Base-by-base conservation (phyloP, 768 basidiomycete species). In the Collybia sp. region DNA sequence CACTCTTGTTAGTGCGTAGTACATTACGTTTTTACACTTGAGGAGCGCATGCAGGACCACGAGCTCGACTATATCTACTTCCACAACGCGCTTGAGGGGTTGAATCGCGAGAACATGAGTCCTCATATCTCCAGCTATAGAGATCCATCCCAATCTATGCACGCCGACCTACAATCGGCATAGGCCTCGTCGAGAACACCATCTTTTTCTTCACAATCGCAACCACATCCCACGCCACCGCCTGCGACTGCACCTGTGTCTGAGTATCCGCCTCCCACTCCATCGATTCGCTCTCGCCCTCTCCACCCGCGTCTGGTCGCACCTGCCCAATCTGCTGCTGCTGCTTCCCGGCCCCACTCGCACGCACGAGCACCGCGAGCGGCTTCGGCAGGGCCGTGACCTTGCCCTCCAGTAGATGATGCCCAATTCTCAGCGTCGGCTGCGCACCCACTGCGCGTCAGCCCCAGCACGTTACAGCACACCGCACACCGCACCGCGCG, bases 341-440 rank as follows among this genome's bases (percentile, higher is more conserved):
- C n/a, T n/a, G n/a, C n/a, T n/a, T n/a, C n/a, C n/a, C n/a, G n/a
- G 44, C 20, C 41, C 55, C 12, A 17, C 50, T 54, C 47, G 65
- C 63, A 40, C 80, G 76, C 49, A 76, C 69, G 25, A 96, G 73
- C 35, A 96, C 78, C 2, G 88, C 94, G 20, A 90, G 72, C 0
- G 93, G 92, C 59, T 90, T 94, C 2, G 84, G 67, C 6, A 97
- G 72, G 38, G 65, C 71, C 30, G 80, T 73, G 49, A 95, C 72
- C 59, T 87, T 89, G 44, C 93, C 93, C 58, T 97, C 94, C 4
- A 97, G 80, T 25, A 93, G 72, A 57, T 96, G 92, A 64, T 94
- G 84, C 11, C 93, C 93, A 48, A 97, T 87, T 44, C 73, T 63
- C 5, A 97, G 73, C 2, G 82, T 91, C 3, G 89, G 82, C 53